Conservation (phyloP, 2,329 filamentous ascomycete species). For the Mycosphaerella sp. region DNA sequence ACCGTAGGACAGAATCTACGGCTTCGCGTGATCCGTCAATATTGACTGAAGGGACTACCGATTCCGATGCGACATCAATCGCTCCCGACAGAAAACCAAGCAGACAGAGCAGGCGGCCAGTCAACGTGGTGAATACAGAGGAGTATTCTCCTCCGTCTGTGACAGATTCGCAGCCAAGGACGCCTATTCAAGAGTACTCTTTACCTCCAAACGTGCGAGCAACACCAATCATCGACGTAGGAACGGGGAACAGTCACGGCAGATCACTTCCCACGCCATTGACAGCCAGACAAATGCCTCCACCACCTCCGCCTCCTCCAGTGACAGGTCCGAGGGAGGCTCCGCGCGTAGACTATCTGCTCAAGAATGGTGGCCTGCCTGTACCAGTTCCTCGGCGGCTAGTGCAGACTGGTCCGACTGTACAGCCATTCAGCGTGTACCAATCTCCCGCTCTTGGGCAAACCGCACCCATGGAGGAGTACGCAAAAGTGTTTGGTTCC, state of each 20-base stretch:
- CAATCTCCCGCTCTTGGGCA: slow-evolving; percentile 46
- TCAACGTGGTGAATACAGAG: slow-evolving; percentile 25
- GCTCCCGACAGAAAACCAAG: slow-evolving; percentile 36
- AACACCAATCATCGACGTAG: slow-evolving; percentile 38
- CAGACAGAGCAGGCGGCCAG: slow-evolving; percentile 22
- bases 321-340: slow-evolving; percentile 58
- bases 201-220: slow-evolving; percentile 34
- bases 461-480: slow-evolving; percentile 32
- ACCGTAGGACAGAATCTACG: slow-evolving; percentile 29
- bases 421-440: slow-evolving; percentile 54
- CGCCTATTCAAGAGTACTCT: slow-evolving; percentile 36
- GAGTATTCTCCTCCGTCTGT: slow-evolving; percentile 38
- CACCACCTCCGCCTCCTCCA: slow-evolving; percentile 71
- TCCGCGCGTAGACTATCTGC: slow-evolving; percentile 83
- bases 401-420: slow-evolving; percentile 54
- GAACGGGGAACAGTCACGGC: slow-evolving; percentile 38
- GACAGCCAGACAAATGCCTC: slow-evolving; percentile 31
- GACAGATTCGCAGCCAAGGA: slow-evolving; percentile 42
- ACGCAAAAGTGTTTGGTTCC: slow-evolving; percentile 63
- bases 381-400: slow-evolving; percentile 67
- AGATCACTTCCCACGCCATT: slow-evolving; percentile 33
- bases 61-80: slow-evolving; percentile 44
- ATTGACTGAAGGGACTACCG: slow-evolving; percentile 38
- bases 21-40: slow-evolving; percentile 32
- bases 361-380: slow-evolving; percentile 78